Base-by-base conservation (phyloP, 331 rosid genomes). In the Arachis monticola region DNA sequence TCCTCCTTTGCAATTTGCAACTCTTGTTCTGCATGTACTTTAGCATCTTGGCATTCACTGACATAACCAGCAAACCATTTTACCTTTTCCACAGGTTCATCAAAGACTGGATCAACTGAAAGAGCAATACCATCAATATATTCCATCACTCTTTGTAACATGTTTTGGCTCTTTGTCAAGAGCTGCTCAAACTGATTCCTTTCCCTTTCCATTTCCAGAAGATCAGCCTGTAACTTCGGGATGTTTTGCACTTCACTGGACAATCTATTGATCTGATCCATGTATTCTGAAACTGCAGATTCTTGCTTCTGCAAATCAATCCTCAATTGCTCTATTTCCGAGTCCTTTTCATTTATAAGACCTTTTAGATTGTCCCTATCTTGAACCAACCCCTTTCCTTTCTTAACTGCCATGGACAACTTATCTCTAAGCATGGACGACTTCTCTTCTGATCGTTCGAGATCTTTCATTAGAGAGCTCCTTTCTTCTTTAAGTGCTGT, bases 371-470 rank as follows among this genome's bases (percentile, higher is more conserved):
- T 95, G 83, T 92, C 98, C 88, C 98, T 87, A 35, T 95, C 98
- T 85, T 95, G 99, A 84, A 89, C 91, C 83, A 95, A 80, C 57
- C 98, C 99, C 87, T 95, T 95, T 40, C 99, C 99, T 86, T 92
- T 95, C 88, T 95, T 95, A 77, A 95, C 97, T 44, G 99, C 99
- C 98, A 92, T 86, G 83, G 99, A 86, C 72, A 95, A 83, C 85
- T 92, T 95, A 80, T 92, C 99, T 83, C 97, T 87, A 69, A 95
- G 85, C 85, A 89, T 60, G 61, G 82, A 59, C 72, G 84, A 87
- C 85, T 95, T 95, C 77, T 90, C 97, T 69, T 90, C 99, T 42
- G 89, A 85, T 80, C 85, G 88, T 72, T 86, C 93, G 80, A 95
- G 82, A 78, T 89, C 91, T 74, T 83, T 83, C 85, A 83, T 82